phyloP scores from a whole-genome alignment of 176 grass and related monocot species.

The Musa acuminata region DNA sequence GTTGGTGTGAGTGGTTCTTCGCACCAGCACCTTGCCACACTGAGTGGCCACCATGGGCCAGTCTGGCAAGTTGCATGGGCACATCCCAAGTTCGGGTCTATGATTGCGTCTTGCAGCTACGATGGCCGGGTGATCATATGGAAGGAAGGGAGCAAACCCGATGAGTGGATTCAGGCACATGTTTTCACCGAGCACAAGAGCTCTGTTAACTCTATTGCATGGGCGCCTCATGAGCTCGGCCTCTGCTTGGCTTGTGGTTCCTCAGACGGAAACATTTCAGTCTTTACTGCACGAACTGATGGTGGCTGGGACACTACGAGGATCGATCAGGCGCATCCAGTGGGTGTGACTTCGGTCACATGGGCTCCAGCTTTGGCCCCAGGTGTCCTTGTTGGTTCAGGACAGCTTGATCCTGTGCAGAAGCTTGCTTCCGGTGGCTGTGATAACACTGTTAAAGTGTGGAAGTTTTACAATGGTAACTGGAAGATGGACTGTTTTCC shows the following conservation, averaged over 20 bases:
- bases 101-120: slow-evolving; percentile 1
- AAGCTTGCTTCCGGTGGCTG: slow-evolving; percentile 3
- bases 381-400: neutral
- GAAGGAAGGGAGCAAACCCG: neutral
- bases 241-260: slow-evolving; percentile 7
- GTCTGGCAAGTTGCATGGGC: slow-evolving; percentile 8
- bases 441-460: slow-evolving; percentile 3
- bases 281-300: slow-evolving; percentile 2
- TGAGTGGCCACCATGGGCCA: slow-evolving; percentile 5
- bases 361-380: slow-evolving; percentile 8
- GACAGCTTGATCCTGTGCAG: neutral
- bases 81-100: neutral
- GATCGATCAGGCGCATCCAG: neutral
- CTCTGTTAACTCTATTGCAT: slow-evolving; percentile 8
- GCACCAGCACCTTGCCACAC: neutral
- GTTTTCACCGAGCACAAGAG: slow-evolving; percentile 5
- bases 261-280: slow-evolving; percentile 1
- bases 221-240: slow-evolving; percentile 4
- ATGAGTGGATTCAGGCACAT: slow-evolving; percentile 1
- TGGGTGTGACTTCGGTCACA: slow-evolving; percentile 1
- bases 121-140: slow-evolving; percentile 3
- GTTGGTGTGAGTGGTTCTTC: slow-evolving; percentile 1
- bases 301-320: neutral
- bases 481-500: slow-evolving; percentile 6
- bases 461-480: slow-evolving; percentile 3